A percentile compares a stretch with the other conserved stretches of the same genome.
phyloP scores from a whole-genome alignment of 2,329 filamentous ascomycete genomes.

The Scleromitrula shiraiana region DNA sequence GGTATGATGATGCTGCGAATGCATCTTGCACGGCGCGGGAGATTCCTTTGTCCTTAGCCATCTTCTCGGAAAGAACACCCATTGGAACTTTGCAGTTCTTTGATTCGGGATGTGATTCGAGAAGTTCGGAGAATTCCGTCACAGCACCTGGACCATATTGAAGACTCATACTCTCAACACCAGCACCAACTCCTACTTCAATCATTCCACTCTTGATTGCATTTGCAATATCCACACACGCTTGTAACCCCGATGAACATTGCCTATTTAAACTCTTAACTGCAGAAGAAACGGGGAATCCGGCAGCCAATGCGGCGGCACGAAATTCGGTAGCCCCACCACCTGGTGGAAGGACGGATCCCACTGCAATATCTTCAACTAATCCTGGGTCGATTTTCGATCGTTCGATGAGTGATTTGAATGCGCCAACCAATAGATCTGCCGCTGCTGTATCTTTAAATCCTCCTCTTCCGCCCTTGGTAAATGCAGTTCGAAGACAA shows the following conservation, averaged over 20 bases:
- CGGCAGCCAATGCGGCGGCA: conserved; percentile 80
- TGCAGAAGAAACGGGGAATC: conserved; percentile 79
- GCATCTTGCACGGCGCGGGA: conserved; percentile 68
- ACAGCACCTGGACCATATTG: conserved; percentile 91
- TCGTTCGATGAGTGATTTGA: conserved; percentile 73
- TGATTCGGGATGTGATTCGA: conserved; percentile 72
- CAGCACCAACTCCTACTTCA: conserved; percentile 86
- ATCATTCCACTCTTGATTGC: conserved; percentile 89
- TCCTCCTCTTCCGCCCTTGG: conserved; percentile 83
- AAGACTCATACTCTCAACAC: conserved; percentile 91
- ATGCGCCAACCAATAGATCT: conserved; percentile 76
- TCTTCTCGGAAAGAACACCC: conserved; percentile 87
- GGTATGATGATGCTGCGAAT: conserved; percentile 91
- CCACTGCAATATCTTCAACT: conserved; percentile 89
- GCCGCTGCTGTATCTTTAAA: conserved; percentile 92
- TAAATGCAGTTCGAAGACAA: conserved; percentile 84
- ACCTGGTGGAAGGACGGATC: conserved; percentile 83
- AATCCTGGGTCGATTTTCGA: conserved; percentile 81
- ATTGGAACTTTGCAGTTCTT: conserved; percentile 98
- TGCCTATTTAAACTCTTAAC: conserved; percentile 87
- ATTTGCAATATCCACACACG: conserved; percentile 89
- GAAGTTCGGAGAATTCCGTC: conserved; percentile 82
- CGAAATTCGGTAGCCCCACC: conserved; percentile 96
- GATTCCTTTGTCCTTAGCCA: conserved; percentile 80
- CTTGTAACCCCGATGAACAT: conserved; percentile 88